A percentile compares a stretch with the other conserved stretches of the same genome.
Evolutionary conservation across 192 early-diverging fungal species (phyloP).

Genomic region (Coemansia nantahalensis): DNA sequence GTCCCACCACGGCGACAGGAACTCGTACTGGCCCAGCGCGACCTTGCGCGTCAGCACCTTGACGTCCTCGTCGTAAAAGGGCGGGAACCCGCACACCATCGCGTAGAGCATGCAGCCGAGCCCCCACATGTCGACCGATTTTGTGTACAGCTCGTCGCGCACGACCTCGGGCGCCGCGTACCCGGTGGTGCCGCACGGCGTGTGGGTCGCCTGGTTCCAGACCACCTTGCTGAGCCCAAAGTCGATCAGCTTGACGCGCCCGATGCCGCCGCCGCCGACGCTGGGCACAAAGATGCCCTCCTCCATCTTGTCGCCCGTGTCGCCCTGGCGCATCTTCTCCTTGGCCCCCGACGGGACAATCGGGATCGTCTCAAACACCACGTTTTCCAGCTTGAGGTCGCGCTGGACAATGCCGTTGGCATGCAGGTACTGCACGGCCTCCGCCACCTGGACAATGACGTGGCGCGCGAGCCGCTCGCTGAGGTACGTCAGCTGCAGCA

Average conservation of each 20-base stretch:
- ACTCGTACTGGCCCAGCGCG: constrained; percentile 77
- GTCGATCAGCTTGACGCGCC: constrained; percentile 81
- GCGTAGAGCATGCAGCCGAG: constrained; percentile 86
- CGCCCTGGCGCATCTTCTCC: constrained; percentile 55
- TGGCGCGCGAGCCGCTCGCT: constrained; percentile 75
- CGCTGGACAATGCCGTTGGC: constrained; percentile 83
- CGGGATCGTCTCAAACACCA: constrained; percentile 73
- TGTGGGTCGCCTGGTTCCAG: constrained; percentile 78
- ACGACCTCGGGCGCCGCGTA: constrained; percentile 95
- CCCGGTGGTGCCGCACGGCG: constrained; percentile 90
- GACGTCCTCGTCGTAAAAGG: constrained; percentile 81
- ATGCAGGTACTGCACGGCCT: constrained; percentile 82
- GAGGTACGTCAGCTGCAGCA: constrained; percentile 78
- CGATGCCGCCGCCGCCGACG: constrained; percentile 81
- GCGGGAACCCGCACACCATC: constrained; percentile 75
- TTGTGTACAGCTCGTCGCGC: constrained; percentile 72
- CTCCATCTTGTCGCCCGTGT: constrained; percentile 63
- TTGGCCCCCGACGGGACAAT: constrained; percentile 52
- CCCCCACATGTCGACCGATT: constrained; percentile 85
- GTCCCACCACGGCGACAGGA: constrained; percentile 91
- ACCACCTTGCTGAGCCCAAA: constrained; percentile 88
- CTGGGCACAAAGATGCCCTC: constrained; percentile 71
- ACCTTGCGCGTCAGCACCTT: constrained; percentile 79
- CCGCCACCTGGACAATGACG: constrained; percentile 83
- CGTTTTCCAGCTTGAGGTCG: constrained; percentile 94